Percentiles rank a stretch among this genome's conserved stretches.
phyloP scores from a whole-genome alignment of 306 rosid genomes.

The Malus sylvestris region DNA sequence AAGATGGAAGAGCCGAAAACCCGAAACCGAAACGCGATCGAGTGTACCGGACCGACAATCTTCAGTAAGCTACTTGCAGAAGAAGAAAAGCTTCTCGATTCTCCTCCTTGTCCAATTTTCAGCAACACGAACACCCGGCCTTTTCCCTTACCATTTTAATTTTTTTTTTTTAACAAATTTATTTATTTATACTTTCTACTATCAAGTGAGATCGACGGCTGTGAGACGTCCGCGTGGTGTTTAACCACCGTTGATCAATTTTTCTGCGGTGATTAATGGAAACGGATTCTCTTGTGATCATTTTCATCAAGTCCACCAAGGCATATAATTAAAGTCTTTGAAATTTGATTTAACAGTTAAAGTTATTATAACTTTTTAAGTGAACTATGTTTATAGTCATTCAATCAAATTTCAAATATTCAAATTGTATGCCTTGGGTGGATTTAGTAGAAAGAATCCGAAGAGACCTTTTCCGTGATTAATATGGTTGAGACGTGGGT shows the following conservation, averaged over 20 bases:
- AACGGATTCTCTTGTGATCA: too few relatives aligned
- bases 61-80: constrained; percentile 21
- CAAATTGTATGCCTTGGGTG: fast-evolving
- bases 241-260: neutral
- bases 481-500: neutral
- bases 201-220: neutral
- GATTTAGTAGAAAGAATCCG: too few relatives aligned
- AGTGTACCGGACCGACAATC: constrained; percentile 5
- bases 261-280: neutral
- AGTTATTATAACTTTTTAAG: too few relatives aligned
- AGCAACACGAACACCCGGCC: neutral
- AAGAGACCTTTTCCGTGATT: neutral
- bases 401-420: too few relatives aligned
- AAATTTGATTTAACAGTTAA: fast-evolving
- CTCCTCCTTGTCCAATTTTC: neutral
- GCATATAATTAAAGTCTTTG: too few relatives aligned
- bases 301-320: too few relatives aligned
- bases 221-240: neutral
- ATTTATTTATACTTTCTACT: neutral
- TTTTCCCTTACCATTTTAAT: neutral
- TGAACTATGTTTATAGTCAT: too few relatives aligned
- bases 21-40: neutral
- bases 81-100: constrained; percentile 9
- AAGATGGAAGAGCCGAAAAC: constrained; percentile 11
- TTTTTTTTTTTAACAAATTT: neutral